Base-by-base conservation (phyloP, 805 yeast species). In the Kuraishia piskuri region DNA sequence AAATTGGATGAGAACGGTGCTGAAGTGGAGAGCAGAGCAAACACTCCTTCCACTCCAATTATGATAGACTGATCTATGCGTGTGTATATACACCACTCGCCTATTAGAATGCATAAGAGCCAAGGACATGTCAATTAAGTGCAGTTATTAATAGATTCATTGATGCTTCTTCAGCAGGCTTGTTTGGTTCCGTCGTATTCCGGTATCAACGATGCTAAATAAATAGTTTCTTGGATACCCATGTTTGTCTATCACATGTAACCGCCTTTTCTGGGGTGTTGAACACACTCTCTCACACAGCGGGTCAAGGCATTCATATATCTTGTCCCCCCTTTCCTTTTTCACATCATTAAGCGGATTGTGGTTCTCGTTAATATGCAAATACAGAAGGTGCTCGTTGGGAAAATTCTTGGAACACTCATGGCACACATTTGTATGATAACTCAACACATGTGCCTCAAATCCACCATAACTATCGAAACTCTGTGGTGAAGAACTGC, bases 281-380 rank as follows among this genome's bases (percentile, higher is more conserved):
- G 66, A 54, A 55, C 78, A 79, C 2, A 61, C 22, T 52, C 70
- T 66, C 21, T 58, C 65, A 59, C 87, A 82, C 2, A 59, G 65
- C 17, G 58, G 57, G 5, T 66, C 70, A 48, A 79, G 73, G 55
- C 87, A 82, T 26, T 60, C 63, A 53, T 66, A 77, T 12, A 70
- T 61, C 52, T 71, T 67, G 14, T 67, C 73, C 0, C 80, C 81
- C 10, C 64, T 57, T 24, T 71, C 75, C 49, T 64, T 60, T 49
- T 63, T 59, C 2, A 73, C 68, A 21, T 57, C 56, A 3, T 65
- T 59, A 48, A 80, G 74, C 2, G 84, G 79, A 59, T 79, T 76
- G 58, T 82, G 86, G 53, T 68, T 66, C 57, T 82, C 86, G 23
- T 71, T 68, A 1, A 80, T 70, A 57, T 82, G 87, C 17, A 81